Evolutionary conservation across 306 rosid species (phyloP).

Genomic region (Gleditsia sinensis): DNA sequence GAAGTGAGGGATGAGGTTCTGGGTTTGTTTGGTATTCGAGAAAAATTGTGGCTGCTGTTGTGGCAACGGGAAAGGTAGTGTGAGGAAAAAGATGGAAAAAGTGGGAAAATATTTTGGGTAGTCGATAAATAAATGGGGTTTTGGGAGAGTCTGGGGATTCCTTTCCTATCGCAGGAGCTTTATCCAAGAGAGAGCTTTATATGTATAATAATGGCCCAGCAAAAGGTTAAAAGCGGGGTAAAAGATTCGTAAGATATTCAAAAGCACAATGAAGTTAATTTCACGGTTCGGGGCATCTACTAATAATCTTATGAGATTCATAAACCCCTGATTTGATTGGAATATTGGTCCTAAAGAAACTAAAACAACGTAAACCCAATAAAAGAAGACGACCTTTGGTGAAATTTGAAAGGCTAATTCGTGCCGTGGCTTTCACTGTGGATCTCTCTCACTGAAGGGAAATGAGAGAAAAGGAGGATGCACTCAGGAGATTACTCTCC

Average conservation of each 20-base stretch:
- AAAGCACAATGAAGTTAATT: neutral
- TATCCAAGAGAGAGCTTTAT: conserved; percentile 31
- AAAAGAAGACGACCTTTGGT: neutral
- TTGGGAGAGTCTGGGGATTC: neutral
- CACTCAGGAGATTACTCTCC: conserved; percentile 36
- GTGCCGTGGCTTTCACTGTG: neutral
- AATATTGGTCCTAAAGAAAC: neutral
- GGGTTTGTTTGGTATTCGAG: conserved; percentile 35
- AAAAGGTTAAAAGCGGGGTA: conserved; percentile 17
- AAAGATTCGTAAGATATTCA: conserved; percentile 41
- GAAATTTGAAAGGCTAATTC: neutral
- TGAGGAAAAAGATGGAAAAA: conserved; percentile 13
- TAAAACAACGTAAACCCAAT: neutral
- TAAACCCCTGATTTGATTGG: conserved; percentile 35
- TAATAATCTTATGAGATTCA: neutral
- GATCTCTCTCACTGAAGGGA: neutral
- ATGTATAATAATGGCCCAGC: conserved; percentile 18
- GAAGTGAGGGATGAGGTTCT: neutral
- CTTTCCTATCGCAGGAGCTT: conserved; percentile 20
- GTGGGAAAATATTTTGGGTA: conserved; percentile 24
- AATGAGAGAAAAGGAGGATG: conserved; percentile 27
- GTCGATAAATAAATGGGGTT: conserved; percentile 19
- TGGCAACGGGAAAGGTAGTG: neutral
- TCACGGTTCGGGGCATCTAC: too few relatives aligned
- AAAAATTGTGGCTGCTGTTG: conserved; percentile 22